These are phyloP conservation scores for Fusarium acutatum DNA, from an alignment of 2,329 filamentous ascomycete genomes.

Conservation along the genomic window DNA sequence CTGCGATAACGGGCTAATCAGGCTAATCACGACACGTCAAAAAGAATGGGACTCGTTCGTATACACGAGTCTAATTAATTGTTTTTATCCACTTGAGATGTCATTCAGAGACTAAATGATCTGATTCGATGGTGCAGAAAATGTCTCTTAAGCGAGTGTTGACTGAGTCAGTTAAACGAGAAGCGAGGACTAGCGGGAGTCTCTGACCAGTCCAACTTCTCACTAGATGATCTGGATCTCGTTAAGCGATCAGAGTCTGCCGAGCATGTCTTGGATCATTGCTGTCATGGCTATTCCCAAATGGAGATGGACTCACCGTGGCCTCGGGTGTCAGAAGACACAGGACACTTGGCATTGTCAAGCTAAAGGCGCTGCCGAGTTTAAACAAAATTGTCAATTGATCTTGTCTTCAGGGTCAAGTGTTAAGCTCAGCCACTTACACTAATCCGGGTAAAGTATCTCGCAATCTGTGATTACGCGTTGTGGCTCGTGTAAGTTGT, in stretches of 20 bases:
- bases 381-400: neutral
- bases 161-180: neutral
- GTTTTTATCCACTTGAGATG: neutral
- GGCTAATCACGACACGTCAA: neutral
- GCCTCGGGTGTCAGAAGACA: fast-evolving
- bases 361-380: too few species aligned
- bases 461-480: neutral
- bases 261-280: neutral
- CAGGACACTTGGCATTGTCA: neutral
- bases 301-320: neutral
- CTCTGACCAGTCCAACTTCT: neutral
- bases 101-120: neutral
- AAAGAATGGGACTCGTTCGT: neutral
- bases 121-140: neutral
- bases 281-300: neutral
- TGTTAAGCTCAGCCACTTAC: neutral
- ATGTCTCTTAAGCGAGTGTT: neutral
- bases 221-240: neutral
- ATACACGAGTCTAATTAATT: neutral
- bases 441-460: neutral
- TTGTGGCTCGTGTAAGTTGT: neutral
- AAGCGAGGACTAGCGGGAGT: neutral
- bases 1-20: neutral
- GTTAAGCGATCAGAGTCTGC: neutral
- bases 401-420: too few species aligned